Evolutionary conservation across 371 early-diverging fungal genomes (phyloP).

Genomic region (Modicella reniformis): DNA sequence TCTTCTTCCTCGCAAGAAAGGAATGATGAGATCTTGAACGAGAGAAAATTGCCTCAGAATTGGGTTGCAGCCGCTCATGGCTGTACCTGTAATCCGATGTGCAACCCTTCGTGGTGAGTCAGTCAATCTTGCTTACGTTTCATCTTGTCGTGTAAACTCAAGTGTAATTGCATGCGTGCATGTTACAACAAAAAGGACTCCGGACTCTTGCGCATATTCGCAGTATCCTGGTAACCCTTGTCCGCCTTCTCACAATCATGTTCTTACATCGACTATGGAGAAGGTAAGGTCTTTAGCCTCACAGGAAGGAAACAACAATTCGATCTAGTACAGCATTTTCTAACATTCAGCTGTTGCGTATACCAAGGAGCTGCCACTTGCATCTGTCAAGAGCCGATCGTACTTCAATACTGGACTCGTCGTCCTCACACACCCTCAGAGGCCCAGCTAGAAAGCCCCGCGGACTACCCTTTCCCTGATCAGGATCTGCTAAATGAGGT

Average conservation of each 20-base stretch:
- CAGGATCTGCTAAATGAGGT: conserved; percentile 67
- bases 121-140: too few relatives aligned
- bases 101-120: conserved; percentile 54
- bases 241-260: conserved; percentile 25
- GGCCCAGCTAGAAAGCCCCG: conserved; percentile 37
- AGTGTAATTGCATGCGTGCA: too few relatives aligned
- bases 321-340: too few relatives aligned
- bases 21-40: background rate
- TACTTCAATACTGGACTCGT: conserved; percentile 68
- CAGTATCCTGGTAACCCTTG: conserved; percentile 18
- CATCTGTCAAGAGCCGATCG: too few relatives aligned
- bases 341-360: too few relatives aligned
- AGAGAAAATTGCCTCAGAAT: conserved; percentile 22
- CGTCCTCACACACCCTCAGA: conserved; percentile 57
- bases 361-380: too few relatives aligned
- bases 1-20: background rate
- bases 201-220: conserved; percentile 61
- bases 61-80: conserved; percentile 62
- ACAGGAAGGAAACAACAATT: background rate
- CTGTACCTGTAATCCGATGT: conserved; percentile 62
- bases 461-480: conserved; percentile 60
- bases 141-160: too few relatives aligned
- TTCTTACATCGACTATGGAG: too few relatives aligned
- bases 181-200: conserved; percentile 54
- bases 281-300: too few relatives aligned